Evolutionary conservation across 2,329 filamentous ascomycete species (phyloP).

Genomic region (Bertia moriformis): DNA sequence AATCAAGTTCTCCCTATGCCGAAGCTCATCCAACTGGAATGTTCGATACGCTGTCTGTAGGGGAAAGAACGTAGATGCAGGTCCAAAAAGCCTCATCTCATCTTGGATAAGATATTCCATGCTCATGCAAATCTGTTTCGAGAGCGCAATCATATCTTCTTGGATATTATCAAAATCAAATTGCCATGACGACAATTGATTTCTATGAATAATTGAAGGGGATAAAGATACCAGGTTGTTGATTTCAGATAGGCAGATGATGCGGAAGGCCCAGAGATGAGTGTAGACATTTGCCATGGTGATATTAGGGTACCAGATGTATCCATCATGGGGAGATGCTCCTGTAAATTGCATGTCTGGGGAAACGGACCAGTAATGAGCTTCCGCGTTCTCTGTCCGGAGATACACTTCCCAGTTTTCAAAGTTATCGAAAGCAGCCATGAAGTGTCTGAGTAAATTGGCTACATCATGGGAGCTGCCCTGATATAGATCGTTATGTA

Average conservation of each 20-base stretch:
- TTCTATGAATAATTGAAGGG: no score
- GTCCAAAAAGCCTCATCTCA: constrained; percentile 21
- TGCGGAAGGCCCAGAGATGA: constrained; percentile 20
- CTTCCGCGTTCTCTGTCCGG: not conserved
- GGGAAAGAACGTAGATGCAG: constrained; percentile 17
- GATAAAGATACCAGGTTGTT: constrained; percentile 4
- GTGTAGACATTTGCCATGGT: constrained; percentile 19
- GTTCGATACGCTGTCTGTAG: constrained; percentile 5
- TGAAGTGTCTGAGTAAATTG: not conserved
- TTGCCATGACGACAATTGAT: no score
- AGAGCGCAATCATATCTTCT: constrained; percentile 5
- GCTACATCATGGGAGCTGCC: not conserved
- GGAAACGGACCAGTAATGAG: not conserved
- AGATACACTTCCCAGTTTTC: no score
- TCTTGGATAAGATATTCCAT: constrained; percentile 20
- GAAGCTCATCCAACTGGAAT: no score
- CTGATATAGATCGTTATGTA: not conserved
- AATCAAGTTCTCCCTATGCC: no score
- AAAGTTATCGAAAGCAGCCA: no score
- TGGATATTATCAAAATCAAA: not conserved
- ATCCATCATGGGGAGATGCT: not conserved
- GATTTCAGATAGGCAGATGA: constrained; percentile 17
- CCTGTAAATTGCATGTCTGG: no score
- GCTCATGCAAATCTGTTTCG: constrained; percentile 14
- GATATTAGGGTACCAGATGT: constrained; percentile 16